phyloP scores from a whole-genome alignment of 441 rosid genomes.

The Erysimum cheiri region DNA sequence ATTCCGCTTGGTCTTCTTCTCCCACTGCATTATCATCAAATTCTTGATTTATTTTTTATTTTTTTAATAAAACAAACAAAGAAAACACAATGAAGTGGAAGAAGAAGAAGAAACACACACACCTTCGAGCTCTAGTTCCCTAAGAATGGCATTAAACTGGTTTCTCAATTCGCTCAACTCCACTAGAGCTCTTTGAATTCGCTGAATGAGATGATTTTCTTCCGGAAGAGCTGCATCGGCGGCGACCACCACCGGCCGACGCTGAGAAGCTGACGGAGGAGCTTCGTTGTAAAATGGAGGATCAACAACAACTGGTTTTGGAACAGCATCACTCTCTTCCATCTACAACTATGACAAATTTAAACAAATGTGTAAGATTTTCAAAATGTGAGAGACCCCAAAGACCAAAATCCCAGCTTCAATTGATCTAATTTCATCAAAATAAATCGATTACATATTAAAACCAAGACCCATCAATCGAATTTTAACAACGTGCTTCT shows the following conservation, averaged over 20 bases:
- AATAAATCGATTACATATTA: not conserved
- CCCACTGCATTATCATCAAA: slow-evolving; percentile 28
- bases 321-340: slow-evolving; percentile 41
- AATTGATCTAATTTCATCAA: slow-evolving; percentile 17
- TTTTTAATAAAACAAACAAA: not conserved
- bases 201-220: slow-evolving; percentile 35
- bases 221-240: slow-evolving; percentile 19
- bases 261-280: slow-evolving; percentile 26
- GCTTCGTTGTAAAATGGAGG: slow-evolving; percentile 40
- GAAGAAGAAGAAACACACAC: not conserved
- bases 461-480: slow-evolving; percentile 8
- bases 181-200: slow-evolving; percentile 42
- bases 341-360: slow-evolving; percentile 19
- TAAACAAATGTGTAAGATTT: slow-evolving; percentile 24
- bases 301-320: slow-evolving; percentile 44
- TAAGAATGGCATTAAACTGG: slow-evolving; percentile 43
- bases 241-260: slow-evolving; percentile 5
- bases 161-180: slow-evolving; percentile 39
- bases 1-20: slow-evolving; percentile 43
- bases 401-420: not conserved
- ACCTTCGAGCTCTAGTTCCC: slow-evolving; percentile 41
- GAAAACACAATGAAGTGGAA: too few species aligned
- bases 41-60: too few species aligned
- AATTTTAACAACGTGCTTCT: slow-evolving; percentile 11
- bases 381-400: not conserved